Evolutionary conservation across 495 filamentous ascomycete species (phyloP).

Genomic region (Penicillium argentinense): DNA sequence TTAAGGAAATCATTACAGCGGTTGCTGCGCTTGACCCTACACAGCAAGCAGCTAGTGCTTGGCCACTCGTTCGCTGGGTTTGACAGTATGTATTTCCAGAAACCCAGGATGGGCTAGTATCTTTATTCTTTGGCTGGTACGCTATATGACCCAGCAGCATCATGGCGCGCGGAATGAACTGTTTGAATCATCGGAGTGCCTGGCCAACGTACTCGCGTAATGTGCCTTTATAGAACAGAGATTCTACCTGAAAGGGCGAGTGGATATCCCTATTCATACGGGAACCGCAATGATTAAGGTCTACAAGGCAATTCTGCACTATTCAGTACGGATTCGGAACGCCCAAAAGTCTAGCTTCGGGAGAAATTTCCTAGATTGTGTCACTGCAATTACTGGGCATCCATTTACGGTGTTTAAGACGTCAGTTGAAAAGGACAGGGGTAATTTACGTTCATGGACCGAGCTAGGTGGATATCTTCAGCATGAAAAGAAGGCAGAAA

Average conservation of each 20-base stretch:
- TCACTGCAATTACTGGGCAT: neutral
- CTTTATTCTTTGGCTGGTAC: neutral
- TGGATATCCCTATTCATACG: neutral
- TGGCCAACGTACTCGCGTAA: constrained; percentile 1
- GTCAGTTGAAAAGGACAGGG: constrained; percentile 2
- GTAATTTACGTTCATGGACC: constrained; percentile 1
- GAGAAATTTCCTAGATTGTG: constrained; percentile 1
- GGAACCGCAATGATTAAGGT: constrained; percentile 1
- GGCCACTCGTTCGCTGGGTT: constrained; percentile 12
- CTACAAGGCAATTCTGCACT: neutral
- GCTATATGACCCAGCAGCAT: constrained; percentile 6
- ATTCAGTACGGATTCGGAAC: constrained; percentile 1
- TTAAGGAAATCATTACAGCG: constrained; percentile 10
- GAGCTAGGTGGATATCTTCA: constrained; percentile 4
- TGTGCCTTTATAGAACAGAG: constrained; percentile 7
- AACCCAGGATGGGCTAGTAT: neutral
- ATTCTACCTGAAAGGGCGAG: neutral
- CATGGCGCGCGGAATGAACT: constrained; percentile 3
- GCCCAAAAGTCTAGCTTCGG: neutral
- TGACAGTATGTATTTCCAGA: constrained; percentile 6
- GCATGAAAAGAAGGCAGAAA: constrained; percentile 1
- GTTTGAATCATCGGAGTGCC: constrained; percentile 10
- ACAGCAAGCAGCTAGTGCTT: constrained; percentile 15
- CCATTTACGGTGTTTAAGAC: constrained; percentile 3
- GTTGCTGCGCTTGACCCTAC: constrained; percentile 15